Base-by-base conservation (phyloP, 768 basidiomycete species). In the Leccinum uliginosum region DNA sequence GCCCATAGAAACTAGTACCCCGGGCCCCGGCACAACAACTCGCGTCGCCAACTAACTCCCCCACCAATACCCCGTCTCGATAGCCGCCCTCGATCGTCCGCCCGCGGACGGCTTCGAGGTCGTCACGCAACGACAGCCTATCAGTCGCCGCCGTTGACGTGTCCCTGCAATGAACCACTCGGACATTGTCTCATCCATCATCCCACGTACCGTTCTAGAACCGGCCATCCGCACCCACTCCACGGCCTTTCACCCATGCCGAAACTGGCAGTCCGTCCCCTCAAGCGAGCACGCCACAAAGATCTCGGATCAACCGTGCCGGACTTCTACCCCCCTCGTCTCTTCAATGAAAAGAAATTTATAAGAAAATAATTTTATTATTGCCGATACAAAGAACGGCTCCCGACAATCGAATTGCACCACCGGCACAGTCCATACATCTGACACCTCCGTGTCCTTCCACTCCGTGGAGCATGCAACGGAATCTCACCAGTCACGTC, bases 81-180 rank as follows among this genome's bases (percentile, higher is more conserved):
- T 64, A 40, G 4, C 58, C 29, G 59, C 62, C 65, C 57, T 19
- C 51, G 60, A 67, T 67, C 63, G 59, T 38, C 12, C 35, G 26
- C n/a, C 19, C 15, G 2, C 6, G 6, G 30, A 5, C 7, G 9
- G 12, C 63, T 64, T 61, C 59, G 19, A 65, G 57, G 64, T 66
- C 62, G 64, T 51, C 12, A 64, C 55, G 62, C 62, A 63, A 63
- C 62, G 12, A 21, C 38, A 10, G 17, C 40, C n/a, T 10, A n/a
- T 38, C 45, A 45, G 23, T 59, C 57, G 24, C 44, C 58, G 48
- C 48, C 19, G 44, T 30, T 10, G 40, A 46, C 55, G 35, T 29
- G 56, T 57, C 56, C 14, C n/a, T 27, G 29, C 40, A 43, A 43
- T 43, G 40, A 29, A 11, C 21, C 57, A 15, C 50, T 40, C 55